Evolutionary conservation across 2,329 filamentous ascomycete genomes (phyloP).

Genomic region (Fusarium haematococcum): DNA sequence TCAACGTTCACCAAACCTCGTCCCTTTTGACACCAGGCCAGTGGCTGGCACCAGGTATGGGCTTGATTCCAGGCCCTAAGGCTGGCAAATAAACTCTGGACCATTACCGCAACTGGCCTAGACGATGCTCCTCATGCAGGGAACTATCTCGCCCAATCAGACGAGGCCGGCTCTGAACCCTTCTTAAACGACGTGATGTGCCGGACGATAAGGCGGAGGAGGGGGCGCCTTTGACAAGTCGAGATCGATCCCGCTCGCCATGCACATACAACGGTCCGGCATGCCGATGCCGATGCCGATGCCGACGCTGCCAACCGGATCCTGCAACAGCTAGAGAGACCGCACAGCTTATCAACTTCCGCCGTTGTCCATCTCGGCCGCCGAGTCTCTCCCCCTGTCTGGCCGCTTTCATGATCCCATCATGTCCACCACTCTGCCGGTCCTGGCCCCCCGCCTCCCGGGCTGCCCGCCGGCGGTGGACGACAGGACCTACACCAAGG

Average conservation of each 20-base stretch:
- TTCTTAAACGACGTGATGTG: conserved; percentile 32
- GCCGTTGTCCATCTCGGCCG: neutral
- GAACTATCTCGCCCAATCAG: conserved; percentile 43
- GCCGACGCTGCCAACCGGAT: conserved; percentile 25
- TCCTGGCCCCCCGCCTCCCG: conserved; percentile 50
- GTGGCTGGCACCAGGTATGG: conserved; percentile 26
- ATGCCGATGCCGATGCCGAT: conserved; percentile 37
- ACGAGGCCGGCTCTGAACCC: conserved; percentile 12
- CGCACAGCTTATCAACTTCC: neutral
- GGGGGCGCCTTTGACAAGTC: conserved; percentile 38
- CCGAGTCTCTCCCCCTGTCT: conserved; percentile 1
- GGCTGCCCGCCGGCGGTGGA: conserved; percentile 42
- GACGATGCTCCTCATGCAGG: conserved; percentile 33
- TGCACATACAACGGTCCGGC: conserved; percentile 43
- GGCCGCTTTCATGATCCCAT: conserved; percentile 32
- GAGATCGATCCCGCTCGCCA: conserved; percentile 37
- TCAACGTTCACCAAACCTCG: neutral
- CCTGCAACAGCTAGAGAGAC: conserved; percentile 19
- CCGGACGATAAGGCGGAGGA: conserved; percentile 22
- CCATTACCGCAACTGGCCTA: conserved; percentile 34
- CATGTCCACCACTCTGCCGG: conserved; percentile 47
- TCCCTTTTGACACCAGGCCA: conserved; percentile 26
- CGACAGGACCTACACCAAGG: conserved; percentile 47
- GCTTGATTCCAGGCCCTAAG: conserved; percentile 20
- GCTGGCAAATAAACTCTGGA: conserved; percentile 24